Percentiles rank a stretch among this genome's conserved stretches.
phyloP scores from a whole-genome alignment of 2,329 filamentous ascomycete genomes.

The Microcyclospora tardicrescens region DNA sequence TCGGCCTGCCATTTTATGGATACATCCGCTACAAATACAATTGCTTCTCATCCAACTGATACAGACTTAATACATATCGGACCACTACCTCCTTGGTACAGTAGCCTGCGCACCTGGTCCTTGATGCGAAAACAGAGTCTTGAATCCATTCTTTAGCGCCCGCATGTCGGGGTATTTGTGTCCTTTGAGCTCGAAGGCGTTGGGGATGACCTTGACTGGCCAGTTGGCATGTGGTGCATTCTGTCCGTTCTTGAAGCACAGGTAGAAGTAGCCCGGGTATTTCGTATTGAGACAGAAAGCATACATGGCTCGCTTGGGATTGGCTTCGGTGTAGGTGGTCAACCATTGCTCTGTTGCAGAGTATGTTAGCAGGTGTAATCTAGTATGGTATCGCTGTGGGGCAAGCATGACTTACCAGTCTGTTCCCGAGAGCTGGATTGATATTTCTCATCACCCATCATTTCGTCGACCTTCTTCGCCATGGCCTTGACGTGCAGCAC shows the following conservation, averaged over 20 bases:
- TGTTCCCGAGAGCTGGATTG: conserved; percentile 67
- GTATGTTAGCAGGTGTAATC: conserved; percentile 3
- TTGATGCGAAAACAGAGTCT: conserved; percentile 53
- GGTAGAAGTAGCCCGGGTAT: conserved; percentile 84
- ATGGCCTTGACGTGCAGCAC: conserved; percentile 95
- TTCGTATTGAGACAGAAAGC: conserved; percentile 90
- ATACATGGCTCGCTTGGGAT: conserved; percentile 85
- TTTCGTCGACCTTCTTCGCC: conserved; percentile 93
- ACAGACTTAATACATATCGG: no score
- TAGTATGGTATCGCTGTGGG: background rate
- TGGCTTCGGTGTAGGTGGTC: conserved; percentile 88
- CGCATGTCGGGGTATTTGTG: conserved; percentile 89
- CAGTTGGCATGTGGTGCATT: conserved; percentile 61
- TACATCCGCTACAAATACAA: no score
- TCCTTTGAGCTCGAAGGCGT: conserved; percentile 82
- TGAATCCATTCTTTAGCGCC: conserved; percentile 93
- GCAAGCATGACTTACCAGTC: conserved; percentile 55
- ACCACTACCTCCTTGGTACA: no score
- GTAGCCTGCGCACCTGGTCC: conserved; percentile 6
- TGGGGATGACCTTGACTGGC: conserved; percentile 81
- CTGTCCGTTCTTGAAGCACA: conserved; percentile 89
- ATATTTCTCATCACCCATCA: conserved; percentile 90
- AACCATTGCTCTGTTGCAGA: conserved; percentile 70
- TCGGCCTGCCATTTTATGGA: no score
- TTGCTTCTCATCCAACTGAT: no score